Conservation (phyloP, 345 rosid species). For the Brassica carinata region DNA sequence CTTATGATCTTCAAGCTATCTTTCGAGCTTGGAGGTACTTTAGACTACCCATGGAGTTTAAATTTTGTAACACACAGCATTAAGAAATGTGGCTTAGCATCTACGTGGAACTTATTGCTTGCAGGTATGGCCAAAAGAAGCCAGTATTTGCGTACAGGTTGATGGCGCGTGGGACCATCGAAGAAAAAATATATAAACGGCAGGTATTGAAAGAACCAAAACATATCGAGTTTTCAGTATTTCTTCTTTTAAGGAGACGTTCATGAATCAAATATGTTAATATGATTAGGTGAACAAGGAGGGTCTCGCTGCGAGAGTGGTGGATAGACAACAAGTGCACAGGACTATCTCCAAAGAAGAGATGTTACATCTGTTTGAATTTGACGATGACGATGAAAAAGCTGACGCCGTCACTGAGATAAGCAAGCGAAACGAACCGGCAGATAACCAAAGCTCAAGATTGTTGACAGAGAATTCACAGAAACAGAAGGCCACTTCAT, state of each 20-base stretch:
- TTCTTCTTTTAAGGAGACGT: not conserved
- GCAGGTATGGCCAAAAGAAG: constrained; percentile 96
- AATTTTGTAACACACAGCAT: not conserved
- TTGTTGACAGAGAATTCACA: constrained; percentile 45
- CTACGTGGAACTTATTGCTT: constrained; percentile 27
- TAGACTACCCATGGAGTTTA: not conserved
- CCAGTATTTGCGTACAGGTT: constrained; percentile 96
- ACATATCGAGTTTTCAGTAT: constrained; percentile 1
- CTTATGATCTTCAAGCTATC: constrained; percentile 98
- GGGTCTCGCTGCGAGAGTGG: constrained; percentile 99
- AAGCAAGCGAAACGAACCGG: constrained; percentile 44
- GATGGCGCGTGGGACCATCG: constrained; percentile 98
- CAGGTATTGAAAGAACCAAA: constrained; percentile 59
- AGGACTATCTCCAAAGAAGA: constrained; percentile 96
- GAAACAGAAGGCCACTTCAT: constrained; percentile 54
- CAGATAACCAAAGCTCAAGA: constrained; percentile 34
- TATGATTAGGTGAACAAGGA: constrained; percentile 90
- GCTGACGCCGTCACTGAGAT: constrained; percentile 55
- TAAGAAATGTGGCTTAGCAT: constrained; percentile 11
- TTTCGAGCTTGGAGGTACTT: constrained; percentile 96
- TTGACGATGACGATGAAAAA: constrained; percentile 90
- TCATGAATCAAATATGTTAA: constrained; percentile 28
- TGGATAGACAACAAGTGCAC: constrained; percentile 97
- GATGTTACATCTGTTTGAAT: constrained; percentile 98
- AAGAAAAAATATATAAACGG: constrained; percentile 97